Evolutionary conservation across 192 early-diverging fungal species (phyloP).

Genomic region (Backusella parvicylindrica): DNA sequence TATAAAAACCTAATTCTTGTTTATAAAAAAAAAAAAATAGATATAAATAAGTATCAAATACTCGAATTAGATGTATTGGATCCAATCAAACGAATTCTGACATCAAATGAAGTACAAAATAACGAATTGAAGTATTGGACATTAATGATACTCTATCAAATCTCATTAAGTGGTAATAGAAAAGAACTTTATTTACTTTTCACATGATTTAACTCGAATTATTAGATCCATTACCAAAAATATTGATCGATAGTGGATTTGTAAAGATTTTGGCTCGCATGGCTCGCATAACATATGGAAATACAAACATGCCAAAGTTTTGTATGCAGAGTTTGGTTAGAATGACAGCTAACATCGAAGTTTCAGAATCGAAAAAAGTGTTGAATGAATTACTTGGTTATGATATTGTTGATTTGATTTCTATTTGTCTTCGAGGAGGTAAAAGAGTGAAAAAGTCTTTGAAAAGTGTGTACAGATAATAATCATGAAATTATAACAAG

Average conservation of each 20-base stretch:
- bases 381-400: constrained; percentile 55
- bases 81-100: constrained; percentile 54
- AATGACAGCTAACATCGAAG: constrained; percentile 55
- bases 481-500: constrained; percentile 27
- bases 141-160: constrained; percentile 71
- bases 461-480: neutral
- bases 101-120: constrained; percentile 46
- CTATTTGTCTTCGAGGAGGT: constrained; percentile 65
- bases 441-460: neutral
- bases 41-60: constrained; percentile 54
- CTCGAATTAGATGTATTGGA: constrained; percentile 60
- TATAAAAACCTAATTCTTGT: neutral
- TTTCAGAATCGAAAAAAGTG: constrained; percentile 40
- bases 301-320: constrained; percentile 79
- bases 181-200: neutral
- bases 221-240: constrained; percentile 56
- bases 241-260: constrained; percentile 49
- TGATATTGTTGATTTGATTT: constrained; percentile 65
- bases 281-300: constrained; percentile 76
- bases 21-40: constrained; percentile 25
- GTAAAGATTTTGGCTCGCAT: constrained; percentile 59
- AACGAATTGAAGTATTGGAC: constrained; percentile 83
- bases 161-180: constrained; percentile 57
- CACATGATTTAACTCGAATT: neutral
- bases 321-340: constrained; percentile 77